Percentiles rank a stretch among this genome's conserved stretches.
phyloP scores from a whole-genome alignment of 2,329 filamentous ascomycete species.

The Emergomyces orientalis region DNA sequence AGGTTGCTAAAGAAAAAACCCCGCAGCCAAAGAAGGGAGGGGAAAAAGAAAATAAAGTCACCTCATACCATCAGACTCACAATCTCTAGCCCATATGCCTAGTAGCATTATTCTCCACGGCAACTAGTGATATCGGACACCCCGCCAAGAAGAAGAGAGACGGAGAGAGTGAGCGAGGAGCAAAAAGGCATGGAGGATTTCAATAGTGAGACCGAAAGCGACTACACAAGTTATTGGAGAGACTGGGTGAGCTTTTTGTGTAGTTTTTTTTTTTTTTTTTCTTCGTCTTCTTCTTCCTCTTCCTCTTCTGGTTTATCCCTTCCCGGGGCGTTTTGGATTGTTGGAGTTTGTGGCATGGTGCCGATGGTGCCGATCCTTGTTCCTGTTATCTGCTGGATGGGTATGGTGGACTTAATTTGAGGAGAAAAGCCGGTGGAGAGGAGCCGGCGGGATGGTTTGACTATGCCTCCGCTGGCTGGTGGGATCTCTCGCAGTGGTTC shows the following conservation, averaged over 20 bases:
- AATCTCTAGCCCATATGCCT: neutral
- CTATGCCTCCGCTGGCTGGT: neutral
- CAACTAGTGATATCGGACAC: neutral
- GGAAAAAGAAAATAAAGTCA: neutral
- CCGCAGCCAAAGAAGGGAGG: neutral
- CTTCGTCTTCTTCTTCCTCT: constrained; percentile 9
- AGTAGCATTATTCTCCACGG: neutral
- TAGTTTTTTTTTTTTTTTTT: constrained; percentile 21
- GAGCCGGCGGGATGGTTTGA: neutral
- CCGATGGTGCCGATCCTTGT: neutral
- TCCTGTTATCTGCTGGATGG: neutral
- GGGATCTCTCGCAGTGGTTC: neutral
- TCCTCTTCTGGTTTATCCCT: neutral
- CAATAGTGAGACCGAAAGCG: constrained; percentile 89
- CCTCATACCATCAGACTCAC: neutral
- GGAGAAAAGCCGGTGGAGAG: neutral
- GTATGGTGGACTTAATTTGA: neutral
- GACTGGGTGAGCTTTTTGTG: constrained; percentile 71
- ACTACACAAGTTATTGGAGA: constrained; percentile 98
- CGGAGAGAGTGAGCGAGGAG: constrained; percentile 9
- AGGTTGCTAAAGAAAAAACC: neutral
- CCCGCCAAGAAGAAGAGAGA: neutral
- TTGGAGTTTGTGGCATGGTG: constrained; percentile 9
- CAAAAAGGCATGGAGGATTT: constrained; percentile 77
- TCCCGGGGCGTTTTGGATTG: constrained; percentile 5